A percentile compares a stretch with the other conserved stretches of the same genome.
These are phyloP conservation scores for Aurantiochytrium sp. DNA, from an alignment of 108 stramenopile species.

Conservation along the genomic window DNA sequence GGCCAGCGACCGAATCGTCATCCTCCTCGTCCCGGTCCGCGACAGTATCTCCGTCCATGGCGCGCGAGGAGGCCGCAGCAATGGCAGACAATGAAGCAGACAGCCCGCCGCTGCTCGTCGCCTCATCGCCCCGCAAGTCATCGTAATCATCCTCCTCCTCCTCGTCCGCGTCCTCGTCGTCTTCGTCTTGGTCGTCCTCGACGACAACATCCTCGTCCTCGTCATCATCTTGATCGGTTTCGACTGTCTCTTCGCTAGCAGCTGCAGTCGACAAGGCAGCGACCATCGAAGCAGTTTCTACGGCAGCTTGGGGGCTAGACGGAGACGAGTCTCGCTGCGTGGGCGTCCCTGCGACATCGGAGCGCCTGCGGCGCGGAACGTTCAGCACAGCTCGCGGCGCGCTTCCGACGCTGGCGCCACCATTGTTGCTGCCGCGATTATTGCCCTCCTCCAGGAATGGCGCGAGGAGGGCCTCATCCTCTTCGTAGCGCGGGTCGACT, in stretches of 20 bases:
- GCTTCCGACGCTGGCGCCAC: too few species aligned
- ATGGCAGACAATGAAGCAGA: not conserved
- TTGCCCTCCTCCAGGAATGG: not conserved
- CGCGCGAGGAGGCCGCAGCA: not conserved
- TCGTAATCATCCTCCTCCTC: not conserved
- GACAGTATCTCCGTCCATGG: not conserved
- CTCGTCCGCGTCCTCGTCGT: not conserved
- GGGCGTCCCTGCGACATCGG: too few species aligned
- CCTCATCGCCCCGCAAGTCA: not conserved
- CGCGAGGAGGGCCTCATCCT: constrained; percentile 3
- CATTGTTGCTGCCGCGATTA: too few species aligned
- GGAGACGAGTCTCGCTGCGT: too few species aligned
- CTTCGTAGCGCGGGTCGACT: constrained; percentile 3
- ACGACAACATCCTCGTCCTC: not conserved
- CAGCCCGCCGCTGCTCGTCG: not conserved
- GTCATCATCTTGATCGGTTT: not conserved
- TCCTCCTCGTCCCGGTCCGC: not conserved
- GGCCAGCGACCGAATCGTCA: not conserved
- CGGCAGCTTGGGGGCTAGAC: too few species aligned
- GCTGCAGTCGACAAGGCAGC: too few species aligned
- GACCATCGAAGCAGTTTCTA: too few species aligned
- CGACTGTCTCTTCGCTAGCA: not conserved
- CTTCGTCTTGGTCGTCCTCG: not conserved
- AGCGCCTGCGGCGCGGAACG: too few species aligned
- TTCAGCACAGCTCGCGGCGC: too few species aligned